Evolutionary conservation across 2,329 filamentous ascomycete species (phyloP).

Genomic region (Dactylella cylindrospora): DNA sequence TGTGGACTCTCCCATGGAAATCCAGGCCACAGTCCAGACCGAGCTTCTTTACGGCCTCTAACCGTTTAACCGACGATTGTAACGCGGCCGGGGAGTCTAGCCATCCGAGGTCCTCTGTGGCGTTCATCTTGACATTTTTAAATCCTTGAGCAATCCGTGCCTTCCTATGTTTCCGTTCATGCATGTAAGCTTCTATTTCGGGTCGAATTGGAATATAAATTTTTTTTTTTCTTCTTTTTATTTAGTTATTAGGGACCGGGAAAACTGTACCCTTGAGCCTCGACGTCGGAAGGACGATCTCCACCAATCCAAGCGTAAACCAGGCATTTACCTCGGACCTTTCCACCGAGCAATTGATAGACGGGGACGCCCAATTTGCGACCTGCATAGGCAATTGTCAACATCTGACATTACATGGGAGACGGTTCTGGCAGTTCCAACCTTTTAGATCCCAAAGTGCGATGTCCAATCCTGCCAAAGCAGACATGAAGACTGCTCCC

Average conservation of each 20-base stretch:
- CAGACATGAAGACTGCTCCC: slow-evolving; percentile 78
- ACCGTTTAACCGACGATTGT: slow-evolving; percentile 65
- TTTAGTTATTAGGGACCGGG: no score
- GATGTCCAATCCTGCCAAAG: slow-evolving; percentile 75
- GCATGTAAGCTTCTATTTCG: slow-evolving; percentile 23
- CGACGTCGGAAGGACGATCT: slow-evolving; percentile 68
- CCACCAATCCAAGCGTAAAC: slow-evolving; percentile 81
- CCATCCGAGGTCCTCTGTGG: slow-evolving; percentile 73
- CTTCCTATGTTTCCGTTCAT: slow-evolving; percentile 53
- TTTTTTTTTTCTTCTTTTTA: no score
- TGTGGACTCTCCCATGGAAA: slow-evolving; percentile 75
- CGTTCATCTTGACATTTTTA: slow-evolving; percentile 75
- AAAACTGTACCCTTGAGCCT: slow-evolving; percentile 60
- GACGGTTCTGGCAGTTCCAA: slow-evolving; percentile 45
- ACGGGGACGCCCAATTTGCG: slow-evolving; percentile 67
- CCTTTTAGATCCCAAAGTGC: slow-evolving; percentile 77
- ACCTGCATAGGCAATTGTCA: slow-evolving; percentile 51
- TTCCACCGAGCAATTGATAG: slow-evolving; percentile 73
- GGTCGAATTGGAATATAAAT: not conserved
- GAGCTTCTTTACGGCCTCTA: slow-evolving; percentile 68
- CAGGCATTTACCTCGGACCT: slow-evolving; percentile 67
- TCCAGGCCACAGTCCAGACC: slow-evolving; percentile 74
- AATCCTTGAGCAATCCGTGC: slow-evolving; percentile 64
- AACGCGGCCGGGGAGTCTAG: slow-evolving; percentile 69
- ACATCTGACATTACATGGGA: slow-evolving; percentile 19